Conservation (phyloP, 495 filamentous ascomycete genomes). For the Talaromyces thailandensis region DNA sequence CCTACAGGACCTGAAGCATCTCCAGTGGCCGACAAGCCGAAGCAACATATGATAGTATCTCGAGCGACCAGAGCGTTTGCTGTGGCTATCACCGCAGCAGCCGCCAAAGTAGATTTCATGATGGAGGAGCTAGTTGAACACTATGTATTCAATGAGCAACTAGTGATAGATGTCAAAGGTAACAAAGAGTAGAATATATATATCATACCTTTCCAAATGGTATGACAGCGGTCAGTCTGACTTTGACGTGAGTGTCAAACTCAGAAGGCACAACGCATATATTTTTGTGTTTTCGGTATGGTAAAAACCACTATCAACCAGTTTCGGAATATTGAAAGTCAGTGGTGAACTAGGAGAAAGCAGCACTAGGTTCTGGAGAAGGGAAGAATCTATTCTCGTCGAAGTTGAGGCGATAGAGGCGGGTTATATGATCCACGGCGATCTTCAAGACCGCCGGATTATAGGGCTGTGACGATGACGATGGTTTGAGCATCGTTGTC, state of each 20-base stretch:
- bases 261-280: neutral
- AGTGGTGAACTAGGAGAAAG: neutral
- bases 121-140: neutral
- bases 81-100: conserved; percentile 17
- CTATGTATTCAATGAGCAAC: neutral
- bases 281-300: neutral
- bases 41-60: conserved; percentile 34
- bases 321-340: neutral
- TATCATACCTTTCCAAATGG: neutral
- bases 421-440: neutral
- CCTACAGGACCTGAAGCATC: conserved; percentile 38
- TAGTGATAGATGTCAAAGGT: neutral
- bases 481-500: neutral
- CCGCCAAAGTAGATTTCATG: conserved; percentile 6
- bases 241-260: neutral
- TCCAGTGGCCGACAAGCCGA: conserved; percentile 38
- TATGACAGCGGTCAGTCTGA: neutral
- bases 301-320: neutral
- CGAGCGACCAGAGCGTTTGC: conserved; percentile 30
- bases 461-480: neutral
- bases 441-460: neutral
- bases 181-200: neutral
- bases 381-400: neutral
- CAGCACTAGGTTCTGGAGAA: neutral
- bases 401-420: neutral